Evolutionary conservation across 306 rosid genomes (phyloP).

Genomic region (Alnus rubra): DNA sequence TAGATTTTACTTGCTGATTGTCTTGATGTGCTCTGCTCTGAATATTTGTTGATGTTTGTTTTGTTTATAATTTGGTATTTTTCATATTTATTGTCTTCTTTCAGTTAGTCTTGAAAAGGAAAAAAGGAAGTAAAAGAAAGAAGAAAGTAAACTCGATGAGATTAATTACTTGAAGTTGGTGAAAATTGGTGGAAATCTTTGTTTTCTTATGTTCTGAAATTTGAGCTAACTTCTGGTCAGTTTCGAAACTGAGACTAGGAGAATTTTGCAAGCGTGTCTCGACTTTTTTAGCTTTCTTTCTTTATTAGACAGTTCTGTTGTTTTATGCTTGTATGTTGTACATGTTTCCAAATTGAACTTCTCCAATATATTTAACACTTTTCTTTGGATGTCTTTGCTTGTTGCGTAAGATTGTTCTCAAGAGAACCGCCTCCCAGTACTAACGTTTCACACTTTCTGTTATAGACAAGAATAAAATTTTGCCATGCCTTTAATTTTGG

Average conservation of each 20-base stretch:
- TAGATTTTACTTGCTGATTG: background rate
- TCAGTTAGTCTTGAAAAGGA: background rate
- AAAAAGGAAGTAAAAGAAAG: background rate
- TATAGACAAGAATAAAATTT: background rate
- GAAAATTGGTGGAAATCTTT: background rate
- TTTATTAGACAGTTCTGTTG: background rate
- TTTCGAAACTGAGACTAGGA: background rate
- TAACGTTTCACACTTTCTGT: conserved; percentile 3
- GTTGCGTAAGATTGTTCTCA: background rate
- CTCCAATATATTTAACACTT: background rate
- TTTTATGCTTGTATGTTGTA: conserved; percentile 12
- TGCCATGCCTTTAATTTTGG: background rate
- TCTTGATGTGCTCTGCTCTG: conserved; percentile 5
- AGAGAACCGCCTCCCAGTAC: background rate
- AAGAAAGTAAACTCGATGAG: background rate
- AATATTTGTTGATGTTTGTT: background rate
- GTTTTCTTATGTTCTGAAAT: background rate
- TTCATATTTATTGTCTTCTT: background rate
- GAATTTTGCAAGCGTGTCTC: background rate
- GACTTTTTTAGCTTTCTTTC: conserved; percentile 11
- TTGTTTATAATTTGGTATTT: background rate
- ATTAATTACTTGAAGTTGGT: background rate
- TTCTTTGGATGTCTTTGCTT: conserved; percentile 14
- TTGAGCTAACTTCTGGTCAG: background rate
- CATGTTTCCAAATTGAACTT: conserved; percentile 17